Base-by-base conservation (phyloP, 2,329 filamentous ascomycete species). In the Paracamarosporium sp. region DNA sequence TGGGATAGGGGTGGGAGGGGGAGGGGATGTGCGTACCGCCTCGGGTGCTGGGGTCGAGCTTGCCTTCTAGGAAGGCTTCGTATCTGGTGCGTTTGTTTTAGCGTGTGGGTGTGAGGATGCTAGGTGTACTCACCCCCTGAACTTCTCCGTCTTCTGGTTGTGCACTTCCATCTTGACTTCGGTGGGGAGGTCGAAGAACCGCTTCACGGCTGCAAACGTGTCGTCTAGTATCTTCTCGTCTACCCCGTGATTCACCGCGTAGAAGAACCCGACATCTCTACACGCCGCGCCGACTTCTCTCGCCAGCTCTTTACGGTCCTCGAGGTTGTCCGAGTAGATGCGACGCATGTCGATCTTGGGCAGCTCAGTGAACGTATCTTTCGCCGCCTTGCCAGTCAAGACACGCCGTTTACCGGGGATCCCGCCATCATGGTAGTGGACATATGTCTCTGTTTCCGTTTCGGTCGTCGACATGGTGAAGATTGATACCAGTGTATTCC, bases 131-230 rank as follows among this genome's bases (percentile, higher is more conserved):
- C 2, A 76, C 11, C 75, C 75, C 41, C 70, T 65, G 36, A 76
- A 74, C 40, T 69, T 72, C 4, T 69, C 56, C 2, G 67, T 75
- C 59, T 75, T 76, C 38, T 75, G 68, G 7, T 74, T 72, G 35
- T 75, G 72, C 4, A 66, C 66, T 36, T 75, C 69, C 74, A 77
- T 76, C 56, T 77, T 77, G 25, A 71, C 56, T 7, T 74, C 68
- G 6, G 50, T 63, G 2, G 66, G 65, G 9, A 76, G 57, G 5
- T 61, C 63, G 56, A 77, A 76, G 63, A 70, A 77, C 15, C 59
- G 59, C 51, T 66, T 64, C 30, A 72, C 58, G 4, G 69, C 68
- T 1, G 65, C 58, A 24, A 75, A 74, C 0, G 73, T 76, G 6
- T 67, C 64, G 7, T 68, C 60, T 33, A 75, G 48, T 22, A 73